Evolutionary conservation across 139 green algal genomes (phyloP).

Genomic region (Astrephomene gubernaculifera): DNA sequence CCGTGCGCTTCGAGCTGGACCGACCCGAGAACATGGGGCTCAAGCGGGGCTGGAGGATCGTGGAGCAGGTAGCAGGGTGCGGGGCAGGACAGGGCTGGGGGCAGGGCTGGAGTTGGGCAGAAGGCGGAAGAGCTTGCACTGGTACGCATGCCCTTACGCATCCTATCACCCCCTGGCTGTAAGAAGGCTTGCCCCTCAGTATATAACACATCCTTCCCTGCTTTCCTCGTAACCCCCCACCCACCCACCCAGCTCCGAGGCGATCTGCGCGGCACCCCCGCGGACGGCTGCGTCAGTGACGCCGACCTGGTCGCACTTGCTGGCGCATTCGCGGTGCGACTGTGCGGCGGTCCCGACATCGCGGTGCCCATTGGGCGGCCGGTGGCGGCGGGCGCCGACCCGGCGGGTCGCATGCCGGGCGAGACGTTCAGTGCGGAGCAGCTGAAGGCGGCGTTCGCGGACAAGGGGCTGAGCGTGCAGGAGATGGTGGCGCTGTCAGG

Average conservation of each 20-base stretch:
- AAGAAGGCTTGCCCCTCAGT: no score
- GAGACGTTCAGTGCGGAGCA: slow-evolving; percentile 68
- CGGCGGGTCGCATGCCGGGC: slow-evolving; percentile 73
- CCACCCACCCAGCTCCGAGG: slow-evolving; percentile 41
- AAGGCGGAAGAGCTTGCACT: neutral
- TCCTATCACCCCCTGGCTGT: no score
- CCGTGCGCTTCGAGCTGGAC: slow-evolving; percentile 86
- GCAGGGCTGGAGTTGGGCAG: neutral
- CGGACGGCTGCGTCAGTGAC: slow-evolving; percentile 64
- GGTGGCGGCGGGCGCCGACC: slow-evolving; percentile 72
- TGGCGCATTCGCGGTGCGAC: slow-evolving; percentile 74
- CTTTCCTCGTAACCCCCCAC: no score
- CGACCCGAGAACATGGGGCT: slow-evolving; percentile 90
- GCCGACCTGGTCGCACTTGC: slow-evolving; percentile 86
- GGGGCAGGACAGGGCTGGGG: no score
- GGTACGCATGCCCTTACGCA: no score
- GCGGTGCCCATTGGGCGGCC: slow-evolving; percentile 67
- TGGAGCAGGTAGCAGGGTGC: slow-evolving; percentile 54
- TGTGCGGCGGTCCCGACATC: slow-evolving; percentile 81
- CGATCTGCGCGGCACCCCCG: slow-evolving; percentile 70
- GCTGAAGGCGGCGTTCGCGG: slow-evolving; percentile 76
- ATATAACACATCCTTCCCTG: neutral
- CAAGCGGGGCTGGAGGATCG: slow-evolving; percentile 79
- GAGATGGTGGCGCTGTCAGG: slow-evolving; percentile 80
- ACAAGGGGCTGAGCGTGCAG: slow-evolving; percentile 70